Conservation (phyloP, 2,329 filamentous ascomycete genomes). For the Zymoseptoria passerinii region DNA sequence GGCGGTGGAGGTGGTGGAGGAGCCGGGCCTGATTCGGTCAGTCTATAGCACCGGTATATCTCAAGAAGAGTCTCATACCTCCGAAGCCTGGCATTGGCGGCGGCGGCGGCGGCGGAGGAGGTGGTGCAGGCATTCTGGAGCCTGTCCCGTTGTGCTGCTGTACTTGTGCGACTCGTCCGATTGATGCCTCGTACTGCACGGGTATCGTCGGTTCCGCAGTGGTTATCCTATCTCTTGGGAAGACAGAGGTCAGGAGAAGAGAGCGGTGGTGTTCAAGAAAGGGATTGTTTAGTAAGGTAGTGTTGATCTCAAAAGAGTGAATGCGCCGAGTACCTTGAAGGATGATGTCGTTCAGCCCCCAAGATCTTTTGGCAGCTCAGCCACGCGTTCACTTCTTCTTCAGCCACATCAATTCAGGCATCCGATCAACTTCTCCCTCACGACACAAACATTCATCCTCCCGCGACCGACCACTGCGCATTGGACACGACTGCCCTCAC, state of each 20-base stretch:
- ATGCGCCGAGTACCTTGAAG: neutral
- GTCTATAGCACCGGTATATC: neutral
- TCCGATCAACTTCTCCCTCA: neutral
- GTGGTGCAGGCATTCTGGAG: conserved; percentile 42
- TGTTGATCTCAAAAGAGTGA: neutral
- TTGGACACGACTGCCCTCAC: neutral
- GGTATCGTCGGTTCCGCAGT: neutral
- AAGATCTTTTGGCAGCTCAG: neutral
- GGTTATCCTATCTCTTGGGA: neutral
- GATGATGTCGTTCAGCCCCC: neutral
- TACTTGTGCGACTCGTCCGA: neutral
- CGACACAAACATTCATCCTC: neutral
- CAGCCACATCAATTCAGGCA: neutral
- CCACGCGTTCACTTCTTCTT: neutral
- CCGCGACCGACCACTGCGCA: neutral
- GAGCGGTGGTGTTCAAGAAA: neutral
- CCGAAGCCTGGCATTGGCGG: conserved; percentile 52
- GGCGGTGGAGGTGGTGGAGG: conserved; percentile 53
- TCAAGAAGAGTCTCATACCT: conserved; percentile 33
- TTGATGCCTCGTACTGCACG: neutral
- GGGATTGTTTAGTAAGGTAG: too few species aligned
- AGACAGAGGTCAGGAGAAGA: neutral
- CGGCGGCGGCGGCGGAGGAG: conserved; percentile 59
- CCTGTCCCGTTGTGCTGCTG: neutral
- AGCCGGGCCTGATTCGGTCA: conserved; percentile 10